Evolutionary conservation across 2,329 filamentous ascomycete species (phyloP), one percentile per base, ranked within the genome.

Genomic region (Phialophora tarda): DNA sequence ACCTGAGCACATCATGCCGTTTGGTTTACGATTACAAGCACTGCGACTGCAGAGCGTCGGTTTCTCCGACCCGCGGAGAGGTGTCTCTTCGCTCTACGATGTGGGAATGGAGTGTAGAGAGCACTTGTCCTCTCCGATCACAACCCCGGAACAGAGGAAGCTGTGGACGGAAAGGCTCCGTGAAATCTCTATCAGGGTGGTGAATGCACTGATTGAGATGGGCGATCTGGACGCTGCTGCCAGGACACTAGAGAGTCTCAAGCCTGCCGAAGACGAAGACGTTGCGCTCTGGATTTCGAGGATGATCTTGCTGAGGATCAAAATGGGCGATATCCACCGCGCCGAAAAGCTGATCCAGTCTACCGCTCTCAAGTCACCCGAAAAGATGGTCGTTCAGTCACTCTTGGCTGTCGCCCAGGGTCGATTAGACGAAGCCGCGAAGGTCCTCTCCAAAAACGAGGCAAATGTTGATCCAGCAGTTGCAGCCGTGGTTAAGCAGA

Each of bases 11-110:
- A 83, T 96, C 0, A 90, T 94, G 0, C 94, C 94, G 0, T 99
- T 95, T 93, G 86, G 90, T 50, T 83, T 99, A 60, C 87, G 95
- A 6, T 85, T 97, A 2, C 83, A 98, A 17, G 89, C 90, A 6
- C 90, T 97, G 8, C 86, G 93, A 1, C 83, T 98, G 23, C 92
- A 96, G 72, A 92, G 91, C 0, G 85, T 97, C 54, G 92, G 92
- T 0, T 96, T 95, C 70, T 89, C 89, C 3, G 95, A 99, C 78
- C 87, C 89, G 58, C 85, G 94, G 4, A 85, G 93, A 68, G 91
- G 91, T 3, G 89, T 99, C 64, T 94, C 95, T 84, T 91, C 91
- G 53, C 92, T 96, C 76, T 96, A 97, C 75, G 93, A 97, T 69
- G 84, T 98, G 1, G 93, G 89, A 0, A 80, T 91, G 8, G 92